Base-by-base conservation (phyloP, 2,329 filamentous ascomycete genomes). In the Neonectria punicea region DNA sequence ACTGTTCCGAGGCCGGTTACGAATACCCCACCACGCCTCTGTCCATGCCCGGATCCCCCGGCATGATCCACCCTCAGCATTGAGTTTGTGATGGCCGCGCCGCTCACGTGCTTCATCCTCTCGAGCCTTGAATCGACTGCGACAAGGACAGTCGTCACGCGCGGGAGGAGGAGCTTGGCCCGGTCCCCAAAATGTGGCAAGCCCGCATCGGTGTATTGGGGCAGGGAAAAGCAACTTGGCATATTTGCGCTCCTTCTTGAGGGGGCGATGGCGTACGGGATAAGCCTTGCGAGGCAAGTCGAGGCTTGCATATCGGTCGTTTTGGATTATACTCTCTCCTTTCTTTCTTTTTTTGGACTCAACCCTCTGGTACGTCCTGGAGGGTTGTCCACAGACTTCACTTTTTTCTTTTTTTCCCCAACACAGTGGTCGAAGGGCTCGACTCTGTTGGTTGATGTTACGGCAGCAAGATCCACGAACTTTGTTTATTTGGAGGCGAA, bases 21-120 rank as follows among this genome's bases (percentile, higher is more conserved):
- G 86, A 89, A 69, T 90, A 90, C 80, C 91, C 90, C 41, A 87
- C 87, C 47, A 93, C 91, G 58, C 91, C 91, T 66, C 81, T 91
- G 69, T 92, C 90, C n/a, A 90, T 93, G 87, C 90, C 90, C 34
- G 86, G 85, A 51, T 92, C 90, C 49, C 91, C 91, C 47, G 85
- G 85, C 71, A 80, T 86, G 76, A 78, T 84, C 11, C 70, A 73
- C 22, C 65, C 62, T 36, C 69, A 72, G 47, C 67, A 72, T 34
- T 63, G 50, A 63, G 53, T 39, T 60, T n/a, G 39, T 41, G 58
- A 22, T 25, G 34, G 44, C 16, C 14, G 28, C 44, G 18, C 13
- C 41, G 57, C 58, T 56, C 43, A 50, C 41, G 16, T 22, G 25
- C 43, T 63, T 34, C 28, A 20, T 39, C 36, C 58, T 30, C 44